Percentiles rank a stretch among this genome's conserved stretches.
Conservation (phyloP, 2,329 filamentous ascomycete species). For the Sclerotinia nivalis region DNA sequence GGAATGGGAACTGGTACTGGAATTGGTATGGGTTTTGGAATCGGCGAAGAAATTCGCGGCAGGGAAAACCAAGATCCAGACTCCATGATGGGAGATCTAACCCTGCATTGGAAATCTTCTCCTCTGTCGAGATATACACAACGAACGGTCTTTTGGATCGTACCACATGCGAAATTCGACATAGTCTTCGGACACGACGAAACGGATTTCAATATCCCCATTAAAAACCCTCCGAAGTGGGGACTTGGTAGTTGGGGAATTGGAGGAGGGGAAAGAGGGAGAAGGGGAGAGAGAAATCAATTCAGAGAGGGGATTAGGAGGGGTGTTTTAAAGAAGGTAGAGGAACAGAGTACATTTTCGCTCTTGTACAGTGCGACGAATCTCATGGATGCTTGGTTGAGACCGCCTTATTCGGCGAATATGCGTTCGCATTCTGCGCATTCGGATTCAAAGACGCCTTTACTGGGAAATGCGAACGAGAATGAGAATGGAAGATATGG, state of each 20-base stretch:
- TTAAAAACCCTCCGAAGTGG: neutral
- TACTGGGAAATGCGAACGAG: neutral
- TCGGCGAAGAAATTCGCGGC: constrained; percentile 12
- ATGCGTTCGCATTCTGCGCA: neutral
- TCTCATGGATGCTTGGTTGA: constrained; percentile 13
- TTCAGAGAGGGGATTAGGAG: constrained; percentile 8
- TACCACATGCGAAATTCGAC: constrained; percentile 18
- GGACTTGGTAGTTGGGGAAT: constrained; percentile 3
- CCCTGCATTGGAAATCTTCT: constrained; percentile 16
- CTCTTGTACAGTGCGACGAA: constrained; percentile 6
- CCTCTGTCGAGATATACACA: constrained; percentile 14
- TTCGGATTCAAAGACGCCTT: neutral
- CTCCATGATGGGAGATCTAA: constrained; percentile 11
- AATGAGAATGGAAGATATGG: neutral
- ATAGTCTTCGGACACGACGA: constrained; percentile 21
- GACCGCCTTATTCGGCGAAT: constrained; percentile 2
- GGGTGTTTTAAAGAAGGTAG: neutral
- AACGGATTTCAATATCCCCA: constrained; percentile 20
- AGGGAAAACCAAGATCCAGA: constrained; percentile 2
- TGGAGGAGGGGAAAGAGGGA: neutral
- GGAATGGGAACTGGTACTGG: constrained; percentile 16
- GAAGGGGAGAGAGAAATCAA: constrained; percentile 8
- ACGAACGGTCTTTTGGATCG: constrained; percentile 22
- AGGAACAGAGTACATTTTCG: constrained; percentile 5
- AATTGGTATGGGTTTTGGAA: constrained; percentile 16